Evolutionary conservation across 352 stramenopile species (phyloP).

Genomic region (Blastocystis sp.): DNA sequence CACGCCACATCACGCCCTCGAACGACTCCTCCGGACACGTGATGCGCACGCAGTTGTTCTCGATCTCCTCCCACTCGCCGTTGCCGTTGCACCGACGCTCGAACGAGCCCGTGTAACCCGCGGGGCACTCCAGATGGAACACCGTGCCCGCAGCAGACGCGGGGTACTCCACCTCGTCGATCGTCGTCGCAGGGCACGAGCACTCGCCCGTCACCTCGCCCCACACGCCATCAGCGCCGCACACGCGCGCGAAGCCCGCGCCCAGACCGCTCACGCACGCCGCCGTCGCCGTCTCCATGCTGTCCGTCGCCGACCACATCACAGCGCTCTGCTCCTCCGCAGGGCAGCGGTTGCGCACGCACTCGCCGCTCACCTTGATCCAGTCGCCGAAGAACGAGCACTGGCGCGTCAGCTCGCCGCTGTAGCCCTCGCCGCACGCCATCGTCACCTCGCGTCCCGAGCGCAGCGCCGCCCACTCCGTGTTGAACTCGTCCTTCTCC

Average conservation of each 20-base stretch:
- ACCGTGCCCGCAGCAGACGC: background rate
- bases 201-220: conserved; percentile 29
- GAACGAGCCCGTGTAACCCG: background rate
- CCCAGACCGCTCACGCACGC: background rate
- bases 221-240: conserved; percentile 33
- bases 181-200: background rate
- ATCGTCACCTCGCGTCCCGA: background rate
- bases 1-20: conserved; percentile 11
- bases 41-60: conserved; percentile 24
- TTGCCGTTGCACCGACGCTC: background rate
- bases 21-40: conserved; percentile 33
- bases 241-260: background rate
- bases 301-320: conserved; percentile 14
- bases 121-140: background rate
- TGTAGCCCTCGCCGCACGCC: conserved; percentile 40
- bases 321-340: conserved; percentile 18
- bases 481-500: background rate
- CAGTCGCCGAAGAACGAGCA: conserved; percentile 64
- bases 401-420: conserved; percentile 5
- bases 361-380: conserved; percentile 2
- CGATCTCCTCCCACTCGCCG: conserved; percentile 38
- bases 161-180: background rate
- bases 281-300: background rate
- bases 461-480: background rate
- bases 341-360: conserved; percentile 37